Conservation (phyloP, 495 filamentous ascomycete species). For the Aspergillus egyptiacus region DNA sequence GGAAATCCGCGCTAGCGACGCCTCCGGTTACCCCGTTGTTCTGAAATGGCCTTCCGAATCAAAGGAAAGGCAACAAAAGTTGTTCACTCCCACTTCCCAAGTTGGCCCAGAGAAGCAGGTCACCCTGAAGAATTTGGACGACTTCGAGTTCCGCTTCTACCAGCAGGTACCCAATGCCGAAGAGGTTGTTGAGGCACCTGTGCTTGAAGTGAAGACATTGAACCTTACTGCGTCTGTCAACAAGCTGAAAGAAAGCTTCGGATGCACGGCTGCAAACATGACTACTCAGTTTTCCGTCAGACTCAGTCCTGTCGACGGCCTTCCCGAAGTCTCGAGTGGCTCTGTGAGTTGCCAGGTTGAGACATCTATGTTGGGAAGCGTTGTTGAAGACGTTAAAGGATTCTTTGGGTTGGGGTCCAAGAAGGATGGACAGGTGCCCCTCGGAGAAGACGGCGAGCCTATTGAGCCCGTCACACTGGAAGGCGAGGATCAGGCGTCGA, state of each 20-base stretch:
- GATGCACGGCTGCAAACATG: conserved; percentile 70
- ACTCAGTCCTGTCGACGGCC: conserved; percentile 66
- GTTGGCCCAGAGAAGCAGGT: conserved; percentile 79
- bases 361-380: conserved; percentile 66
- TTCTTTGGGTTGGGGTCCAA: conserved; percentile 89
- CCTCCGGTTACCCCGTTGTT: conserved; percentile 62
- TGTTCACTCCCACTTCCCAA: conserved; percentile 74
- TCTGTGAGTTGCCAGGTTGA: conserved; percentile 79
- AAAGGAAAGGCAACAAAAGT: conserved; percentile 62
- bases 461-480: conserved; percentile 46
- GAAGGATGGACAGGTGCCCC: conserved; percentile 71
- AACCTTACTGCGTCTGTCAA: conserved; percentile 81
- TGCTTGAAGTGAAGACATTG: conserved; percentile 57
- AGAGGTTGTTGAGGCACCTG: conserved; percentile 44
- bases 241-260: conserved; percentile 65
- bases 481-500: conserved; percentile 44
- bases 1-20: conserved; percentile 79
- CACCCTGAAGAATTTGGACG: conserved; percentile 77
- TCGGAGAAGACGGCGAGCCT: conserved; percentile 54
- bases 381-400: conserved; percentile 89
- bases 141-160: conserved; percentile 76
- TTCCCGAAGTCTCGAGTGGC: conserved; percentile 71
- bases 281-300: conserved; percentile 71
- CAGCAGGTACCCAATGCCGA: conserved; percentile 52
- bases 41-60: conserved; percentile 59